These are phyloP conservation scores for Aspergillus awamori DNA, from an alignment of 2,329 filamentous ascomycete species.

Conservation along the genomic window DNA sequence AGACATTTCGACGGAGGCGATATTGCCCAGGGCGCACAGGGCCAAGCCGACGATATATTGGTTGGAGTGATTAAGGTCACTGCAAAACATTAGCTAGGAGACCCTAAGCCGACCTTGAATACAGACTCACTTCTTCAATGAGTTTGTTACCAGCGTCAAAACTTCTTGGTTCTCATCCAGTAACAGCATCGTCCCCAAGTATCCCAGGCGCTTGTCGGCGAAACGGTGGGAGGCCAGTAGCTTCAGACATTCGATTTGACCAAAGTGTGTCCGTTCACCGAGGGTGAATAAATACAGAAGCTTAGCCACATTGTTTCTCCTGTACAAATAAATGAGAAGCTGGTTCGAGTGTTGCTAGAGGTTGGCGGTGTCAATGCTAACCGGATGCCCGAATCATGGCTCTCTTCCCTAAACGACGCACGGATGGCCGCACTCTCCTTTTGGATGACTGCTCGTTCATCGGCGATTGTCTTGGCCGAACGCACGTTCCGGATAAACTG, in stretches of 20 bases:
- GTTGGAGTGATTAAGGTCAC: conserved; percentile 94
- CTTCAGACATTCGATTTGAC: conserved; percentile 98
- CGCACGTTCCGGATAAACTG: conserved; percentile 99
- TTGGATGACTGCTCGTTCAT: conserved; percentile 96
- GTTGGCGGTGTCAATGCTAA: conserved; percentile 50
- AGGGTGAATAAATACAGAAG: conserved; percentile 97
- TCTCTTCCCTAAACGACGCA: conserved; percentile 97
- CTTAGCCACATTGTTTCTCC: conserved; percentile 98
- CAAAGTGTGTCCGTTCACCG: conserved; percentile 96
- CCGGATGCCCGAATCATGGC: conserved; percentile 87
- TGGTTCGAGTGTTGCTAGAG: conserved; percentile 5
- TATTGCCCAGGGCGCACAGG: conserved; percentile 94
- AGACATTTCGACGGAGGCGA: conserved; percentile 97
- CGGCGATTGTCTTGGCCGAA: conserved; percentile 97
- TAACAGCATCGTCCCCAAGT: conserved; percentile 92
- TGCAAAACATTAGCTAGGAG: conserved; percentile 49
- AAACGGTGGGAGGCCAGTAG: conserved; percentile 94
- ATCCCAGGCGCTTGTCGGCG: conserved; percentile 94
- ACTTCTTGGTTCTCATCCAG: conserved; percentile 99
- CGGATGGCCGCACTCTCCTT: conserved; percentile 98
- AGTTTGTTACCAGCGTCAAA: conserved; percentile 94
- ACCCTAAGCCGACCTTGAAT: neutral
- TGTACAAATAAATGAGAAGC: conserved; percentile 46
- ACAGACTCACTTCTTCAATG: conserved; percentile 82
- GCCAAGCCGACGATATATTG: conserved; percentile 98